A percentile compares a stretch with the other conserved stretches of the same genome.
These are phyloP conservation scores for Pseudomonodictys pantanalensis DNA, from an alignment of 495 filamentous ascomycete species.

Conservation along the genomic window DNA sequence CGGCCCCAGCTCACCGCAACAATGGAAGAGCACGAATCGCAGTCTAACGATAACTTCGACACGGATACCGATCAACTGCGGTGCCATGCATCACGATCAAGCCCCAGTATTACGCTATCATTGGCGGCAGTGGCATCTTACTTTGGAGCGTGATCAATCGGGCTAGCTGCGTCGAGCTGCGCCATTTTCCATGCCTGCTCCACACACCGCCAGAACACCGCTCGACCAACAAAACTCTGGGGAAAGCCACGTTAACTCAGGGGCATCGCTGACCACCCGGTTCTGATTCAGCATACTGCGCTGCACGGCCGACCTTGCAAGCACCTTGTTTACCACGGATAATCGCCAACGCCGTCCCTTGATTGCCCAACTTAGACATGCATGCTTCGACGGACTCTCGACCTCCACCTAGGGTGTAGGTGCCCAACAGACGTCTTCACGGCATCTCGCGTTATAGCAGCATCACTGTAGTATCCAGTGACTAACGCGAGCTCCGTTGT, in stretches of 20 bases:
- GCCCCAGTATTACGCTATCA: conserved; percentile 7
- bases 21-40: conserved; percentile 18
- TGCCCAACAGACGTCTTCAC: neutral
- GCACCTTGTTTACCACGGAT: neutral
- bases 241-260: conserved; percentile 21
- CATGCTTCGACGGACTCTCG: neutral
- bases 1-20: conserved; percentile 26
- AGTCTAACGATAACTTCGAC: conserved; percentile 12
- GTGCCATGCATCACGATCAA: conserved; percentile 12
- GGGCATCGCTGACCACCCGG: conserved; percentile 22
- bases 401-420: neutral
- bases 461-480: neutral
- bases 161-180: conserved; percentile 26
- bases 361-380: neutral
- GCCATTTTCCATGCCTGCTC: conserved; percentile 14
- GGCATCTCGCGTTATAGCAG: neutral
- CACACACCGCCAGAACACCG: conserved; percentile 28
- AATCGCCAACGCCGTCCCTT: conserved; percentile 2
- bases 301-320: no score
- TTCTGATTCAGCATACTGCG: conserved; percentile 13
- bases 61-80: conserved; percentile 13
- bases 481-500: neutral
- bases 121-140: conserved; percentile 15
- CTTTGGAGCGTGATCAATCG: conserved; percentile 20
- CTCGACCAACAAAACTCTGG: conserved; percentile 17